These are phyloP conservation scores for Boletellus sp. DNA, from an alignment of 1,284 basidiomycete species.

Conservation along the genomic window DNA sequence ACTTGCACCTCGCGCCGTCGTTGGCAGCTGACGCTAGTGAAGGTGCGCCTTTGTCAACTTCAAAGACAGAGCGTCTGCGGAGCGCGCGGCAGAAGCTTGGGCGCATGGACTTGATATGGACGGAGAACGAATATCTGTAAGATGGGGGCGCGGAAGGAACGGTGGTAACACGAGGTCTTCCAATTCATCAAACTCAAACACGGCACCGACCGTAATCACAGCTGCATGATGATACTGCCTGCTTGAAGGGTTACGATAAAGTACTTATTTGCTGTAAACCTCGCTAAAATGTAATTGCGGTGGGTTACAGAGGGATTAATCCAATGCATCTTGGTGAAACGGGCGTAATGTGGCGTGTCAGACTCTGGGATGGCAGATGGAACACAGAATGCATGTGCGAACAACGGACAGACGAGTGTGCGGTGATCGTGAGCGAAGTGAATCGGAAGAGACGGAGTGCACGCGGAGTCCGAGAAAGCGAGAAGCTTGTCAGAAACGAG, in stretches of 20 bases:
- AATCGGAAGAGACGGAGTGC: slow-evolving; percentile 52
- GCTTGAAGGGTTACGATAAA: background rate
- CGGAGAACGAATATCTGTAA: slow-evolving; percentile 70
- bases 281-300: background rate
- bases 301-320: background rate
- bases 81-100: slow-evolving; percentile 83
- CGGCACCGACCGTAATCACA: slow-evolving; percentile 6
- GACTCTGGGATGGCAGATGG: background rate
- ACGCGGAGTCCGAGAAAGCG: no score
- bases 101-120: slow-evolving; percentile 84
- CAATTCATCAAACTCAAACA: no score
- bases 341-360: no score
- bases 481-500: slow-evolving; percentile 54
- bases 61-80: slow-evolving; percentile 74
- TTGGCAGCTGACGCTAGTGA: slow-evolving; percentile 15
- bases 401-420: slow-evolving; percentile 44
- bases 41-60: slow-evolving; percentile 98
- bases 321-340: no score
- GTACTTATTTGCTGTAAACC: background rate
- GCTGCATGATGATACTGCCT: slow-evolving; percentile 10
- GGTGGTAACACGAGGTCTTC: slow-evolving; percentile 12
- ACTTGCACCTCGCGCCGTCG: background rate
- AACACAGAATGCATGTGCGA: slow-evolving; percentile 36
- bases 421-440: slow-evolving; percentile 46
- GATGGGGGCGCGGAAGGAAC: slow-evolving; percentile 80